Percentiles rank a stretch among this genome's conserved stretches.
phyloP scores from a whole-genome alignment of 1,139 yeast genomes.

The Yamadazyma spencermartinsiae region DNA sequence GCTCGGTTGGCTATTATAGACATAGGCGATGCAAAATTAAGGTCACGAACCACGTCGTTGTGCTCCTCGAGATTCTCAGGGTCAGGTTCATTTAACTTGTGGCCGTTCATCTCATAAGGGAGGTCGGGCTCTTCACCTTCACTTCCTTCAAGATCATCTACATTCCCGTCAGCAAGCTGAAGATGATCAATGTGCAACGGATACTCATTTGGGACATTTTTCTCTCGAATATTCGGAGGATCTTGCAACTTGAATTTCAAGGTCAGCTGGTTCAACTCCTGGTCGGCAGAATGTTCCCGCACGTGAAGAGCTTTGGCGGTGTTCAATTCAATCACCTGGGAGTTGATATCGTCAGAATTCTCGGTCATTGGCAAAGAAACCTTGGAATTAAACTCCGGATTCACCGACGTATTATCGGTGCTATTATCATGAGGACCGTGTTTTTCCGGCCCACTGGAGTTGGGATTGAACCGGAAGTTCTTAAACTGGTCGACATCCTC shows the following conservation, averaged over 20 bases:
- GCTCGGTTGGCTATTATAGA: slow-evolving; percentile 18
- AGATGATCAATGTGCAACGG: slow-evolving; percentile 8
- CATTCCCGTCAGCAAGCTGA: slow-evolving; percentile 11
- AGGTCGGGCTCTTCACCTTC: too few species aligned
- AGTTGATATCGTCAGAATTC: slow-evolving; percentile 16
- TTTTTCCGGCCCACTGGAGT: slow-evolving; percentile 3
- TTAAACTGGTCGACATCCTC: slow-evolving; percentile 10
- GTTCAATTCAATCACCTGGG: slow-evolving; percentile 18
- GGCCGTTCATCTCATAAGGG: too few species aligned
- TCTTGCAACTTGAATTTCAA: slow-evolving; percentile 22
- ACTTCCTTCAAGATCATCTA: slow-evolving; percentile 4
- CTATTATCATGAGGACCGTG: slow-evolving; percentile 6
- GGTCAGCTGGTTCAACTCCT: slow-evolving; percentile 7
- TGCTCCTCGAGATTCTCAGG: too few species aligned
- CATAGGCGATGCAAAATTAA: slow-evolving; percentile 23
- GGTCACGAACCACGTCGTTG: too few species aligned
- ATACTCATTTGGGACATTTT: neutral
- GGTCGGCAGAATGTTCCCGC: slow-evolving; percentile 12
- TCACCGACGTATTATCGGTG: slow-evolving; percentile 13
- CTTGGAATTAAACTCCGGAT: slow-evolving; percentile 13
- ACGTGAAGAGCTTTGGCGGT: slow-evolving; percentile 19
- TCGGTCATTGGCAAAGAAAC: slow-evolving; percentile 17
- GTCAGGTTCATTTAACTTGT: too few species aligned
- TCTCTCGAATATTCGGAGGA: slow-evolving; percentile 21
- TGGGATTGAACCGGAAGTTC: slow-evolving; percentile 11